Evolutionary conservation across 352 stramenopile genomes (phyloP).

Genomic region (Pythium rhizo-oryzae): DNA sequence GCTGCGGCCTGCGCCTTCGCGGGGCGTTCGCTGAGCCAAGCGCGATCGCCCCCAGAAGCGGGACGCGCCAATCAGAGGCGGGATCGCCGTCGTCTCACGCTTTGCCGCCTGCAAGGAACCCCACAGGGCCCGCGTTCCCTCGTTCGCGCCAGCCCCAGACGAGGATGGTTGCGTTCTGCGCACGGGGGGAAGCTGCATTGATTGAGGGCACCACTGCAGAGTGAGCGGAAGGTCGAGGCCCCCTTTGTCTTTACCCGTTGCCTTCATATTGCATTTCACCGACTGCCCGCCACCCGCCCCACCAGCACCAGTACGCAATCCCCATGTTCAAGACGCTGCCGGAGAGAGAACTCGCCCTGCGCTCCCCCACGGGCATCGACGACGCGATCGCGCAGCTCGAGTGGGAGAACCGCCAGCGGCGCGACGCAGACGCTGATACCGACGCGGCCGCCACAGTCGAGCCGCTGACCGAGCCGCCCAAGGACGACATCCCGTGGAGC

Average conservation of each 20-base stretch:
- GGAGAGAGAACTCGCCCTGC: not conserved
- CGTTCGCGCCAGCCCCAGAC: not conserved
- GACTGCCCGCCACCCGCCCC: not conserved
- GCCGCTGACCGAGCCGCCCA: constrained; percentile 16
- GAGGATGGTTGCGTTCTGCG: no score
- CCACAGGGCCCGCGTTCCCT: no score
- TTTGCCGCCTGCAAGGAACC: not conserved
- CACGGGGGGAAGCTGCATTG: no score
- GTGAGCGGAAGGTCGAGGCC: no score
- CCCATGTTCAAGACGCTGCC: constrained; percentile 2
- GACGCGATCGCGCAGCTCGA: constrained; percentile 6
- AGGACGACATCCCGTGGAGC: constrained; percentile 24
- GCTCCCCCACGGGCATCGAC: not conserved
- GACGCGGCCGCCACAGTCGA: not conserved
- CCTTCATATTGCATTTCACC: not conserved
- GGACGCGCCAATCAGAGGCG: not conserved
- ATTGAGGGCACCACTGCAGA: no score
- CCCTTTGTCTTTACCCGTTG: no score
- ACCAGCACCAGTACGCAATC: not conserved
- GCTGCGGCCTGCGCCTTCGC: no score
- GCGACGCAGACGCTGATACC: not conserved
- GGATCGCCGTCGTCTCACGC: not conserved
- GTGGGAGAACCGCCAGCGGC: constrained; percentile 2
- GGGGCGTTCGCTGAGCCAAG: not conserved
- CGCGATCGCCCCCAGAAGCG: not conserved